A percentile compares a stretch with the other conserved stretches of the same genome.
phyloP scores from a whole-genome alignment of 257 asterid genomes.

The Nicotiana knightiana region DNA sequence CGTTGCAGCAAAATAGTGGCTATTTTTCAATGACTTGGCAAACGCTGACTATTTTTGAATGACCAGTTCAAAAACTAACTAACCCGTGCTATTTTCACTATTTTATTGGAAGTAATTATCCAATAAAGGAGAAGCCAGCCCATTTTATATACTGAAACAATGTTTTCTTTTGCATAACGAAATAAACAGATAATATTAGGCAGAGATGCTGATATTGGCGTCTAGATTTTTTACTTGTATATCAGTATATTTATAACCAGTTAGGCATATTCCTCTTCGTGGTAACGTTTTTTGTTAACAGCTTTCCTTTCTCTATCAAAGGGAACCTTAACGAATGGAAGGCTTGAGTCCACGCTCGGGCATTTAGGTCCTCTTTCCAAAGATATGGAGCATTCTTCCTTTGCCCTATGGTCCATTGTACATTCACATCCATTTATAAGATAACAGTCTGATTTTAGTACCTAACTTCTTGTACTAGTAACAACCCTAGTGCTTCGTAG shows the following conservation, averaged over 20 bases:
- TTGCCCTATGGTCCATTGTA: slow-evolving; percentile 21
- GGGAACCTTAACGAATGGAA: slow-evolving; percentile 28
- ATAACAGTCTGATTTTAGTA: background rate
- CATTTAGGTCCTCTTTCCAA: slow-evolving; percentile 25
- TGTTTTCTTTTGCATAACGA: background rate
- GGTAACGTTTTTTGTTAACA: background rate
- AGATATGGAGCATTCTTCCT: slow-evolving; percentile 16
- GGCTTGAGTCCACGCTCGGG: slow-evolving; percentile 34
- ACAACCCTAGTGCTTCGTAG: background rate
- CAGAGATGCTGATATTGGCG: background rate
- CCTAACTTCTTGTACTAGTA: background rate
- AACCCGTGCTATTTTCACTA: no score
- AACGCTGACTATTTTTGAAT: no score
- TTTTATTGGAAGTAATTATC: background rate
- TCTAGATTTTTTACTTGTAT: background rate
- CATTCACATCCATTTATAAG: slow-evolving; percentile 10
- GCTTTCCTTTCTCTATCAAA: background rate
- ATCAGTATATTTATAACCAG: background rate
- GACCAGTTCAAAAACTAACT: no score
- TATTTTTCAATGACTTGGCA: no score
- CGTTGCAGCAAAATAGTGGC: no score
- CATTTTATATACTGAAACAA: background rate
- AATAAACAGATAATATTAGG: background rate
- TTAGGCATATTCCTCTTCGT: background rate
- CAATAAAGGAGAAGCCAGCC: no score